Conservation (phyloP, 1,284 basidiomycete genomes). For the Lentinula novae-zelandiae region DNA sequence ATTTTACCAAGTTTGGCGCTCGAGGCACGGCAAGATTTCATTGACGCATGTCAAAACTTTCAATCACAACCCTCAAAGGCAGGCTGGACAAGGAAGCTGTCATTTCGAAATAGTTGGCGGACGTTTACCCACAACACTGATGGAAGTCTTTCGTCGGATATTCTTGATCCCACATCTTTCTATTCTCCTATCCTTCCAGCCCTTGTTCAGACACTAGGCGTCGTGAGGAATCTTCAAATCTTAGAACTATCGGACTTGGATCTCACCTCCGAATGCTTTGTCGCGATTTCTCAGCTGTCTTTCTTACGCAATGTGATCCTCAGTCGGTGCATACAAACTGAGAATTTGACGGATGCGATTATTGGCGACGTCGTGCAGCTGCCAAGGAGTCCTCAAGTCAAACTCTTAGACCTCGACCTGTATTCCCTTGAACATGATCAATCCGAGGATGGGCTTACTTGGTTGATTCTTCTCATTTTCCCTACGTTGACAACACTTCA, state of each 20-base stretch:
- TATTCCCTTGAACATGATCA: background rate
- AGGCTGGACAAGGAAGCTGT: background rate
- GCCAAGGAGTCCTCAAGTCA: background rate
- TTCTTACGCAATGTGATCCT: background rate
- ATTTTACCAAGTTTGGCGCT: too few species aligned
- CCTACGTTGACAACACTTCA: background rate
- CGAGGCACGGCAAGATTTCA: too few species aligned
- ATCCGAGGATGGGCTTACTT: background rate
- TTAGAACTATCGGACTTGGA: background rate
- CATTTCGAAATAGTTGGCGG: background rate
- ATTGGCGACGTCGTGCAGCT: background rate
- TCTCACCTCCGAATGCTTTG: background rate
- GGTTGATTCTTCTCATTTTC: conserved; percentile 6
- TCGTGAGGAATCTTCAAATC: background rate
- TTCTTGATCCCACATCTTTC: too few species aligned
- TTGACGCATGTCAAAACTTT: too few species aligned
- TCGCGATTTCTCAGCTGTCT: background rate
- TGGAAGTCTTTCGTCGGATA: too few species aligned
- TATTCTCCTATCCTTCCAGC: background rate
- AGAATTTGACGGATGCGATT: background rate
- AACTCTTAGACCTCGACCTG: background rate
- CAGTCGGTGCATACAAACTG: background rate
- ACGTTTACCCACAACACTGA: background rate
- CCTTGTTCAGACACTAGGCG: background rate
- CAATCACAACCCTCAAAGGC: too few species aligned